A percentile compares a stretch with the other conserved stretches of the same genome.
phyloP scores from a whole-genome alignment of 2,329 filamentous ascomycete genomes.

The Colletotrichum scovillei region DNA sequence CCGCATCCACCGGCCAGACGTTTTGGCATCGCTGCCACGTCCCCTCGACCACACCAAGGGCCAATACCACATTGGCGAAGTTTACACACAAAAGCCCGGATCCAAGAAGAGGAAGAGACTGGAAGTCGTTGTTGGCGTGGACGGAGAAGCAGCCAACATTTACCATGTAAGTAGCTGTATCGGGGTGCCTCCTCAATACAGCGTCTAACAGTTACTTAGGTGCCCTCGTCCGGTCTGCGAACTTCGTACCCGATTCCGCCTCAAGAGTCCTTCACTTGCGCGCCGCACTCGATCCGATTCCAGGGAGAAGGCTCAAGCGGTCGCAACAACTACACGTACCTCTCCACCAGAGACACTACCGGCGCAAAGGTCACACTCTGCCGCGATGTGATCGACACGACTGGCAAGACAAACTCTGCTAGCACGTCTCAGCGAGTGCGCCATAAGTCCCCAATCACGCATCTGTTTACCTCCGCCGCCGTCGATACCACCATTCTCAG shows the following conservation, averaged over 20 bases:
- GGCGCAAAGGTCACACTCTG: conserved; percentile 68
- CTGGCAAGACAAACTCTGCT: conserved; percentile 64
- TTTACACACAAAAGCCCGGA: conserved; percentile 68
- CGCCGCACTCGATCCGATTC: conserved; percentile 68
- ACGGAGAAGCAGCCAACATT: conserved; percentile 74
- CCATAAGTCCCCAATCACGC: conserved; percentile 53
- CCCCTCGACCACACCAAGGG: conserved; percentile 62
- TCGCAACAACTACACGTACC: conserved; percentile 70
- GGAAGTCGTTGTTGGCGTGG: conserved; percentile 72
- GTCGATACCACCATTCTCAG: conserved; percentile 25
- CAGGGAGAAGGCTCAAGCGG: conserved; percentile 59
- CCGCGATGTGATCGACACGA: conserved; percentile 64
- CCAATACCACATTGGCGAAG: conserved; percentile 68
- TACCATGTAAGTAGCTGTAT: conserved; percentile 66
- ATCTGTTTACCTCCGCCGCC: conserved; percentile 52
- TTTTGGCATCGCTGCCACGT: conserved; percentile 68
- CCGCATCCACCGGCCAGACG: conserved; percentile 73
- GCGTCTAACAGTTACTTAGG: conserved; percentile 51
- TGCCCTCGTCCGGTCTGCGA: conserved; percentile 69
- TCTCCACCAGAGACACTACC: conserved; percentile 62
- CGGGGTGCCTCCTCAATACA: background rate
- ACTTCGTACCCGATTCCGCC: conserved; percentile 76
- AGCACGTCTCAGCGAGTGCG: conserved; percentile 51
- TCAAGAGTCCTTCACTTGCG: conserved; percentile 72
- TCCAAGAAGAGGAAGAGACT: conserved; percentile 72